A percentile compares a stretch with the other conserved stretches of the same genome.
Evolutionary conservation across 1,284 basidiomycete species (phyloP).

Genomic region (Limonomyces culmigenus): DNA sequence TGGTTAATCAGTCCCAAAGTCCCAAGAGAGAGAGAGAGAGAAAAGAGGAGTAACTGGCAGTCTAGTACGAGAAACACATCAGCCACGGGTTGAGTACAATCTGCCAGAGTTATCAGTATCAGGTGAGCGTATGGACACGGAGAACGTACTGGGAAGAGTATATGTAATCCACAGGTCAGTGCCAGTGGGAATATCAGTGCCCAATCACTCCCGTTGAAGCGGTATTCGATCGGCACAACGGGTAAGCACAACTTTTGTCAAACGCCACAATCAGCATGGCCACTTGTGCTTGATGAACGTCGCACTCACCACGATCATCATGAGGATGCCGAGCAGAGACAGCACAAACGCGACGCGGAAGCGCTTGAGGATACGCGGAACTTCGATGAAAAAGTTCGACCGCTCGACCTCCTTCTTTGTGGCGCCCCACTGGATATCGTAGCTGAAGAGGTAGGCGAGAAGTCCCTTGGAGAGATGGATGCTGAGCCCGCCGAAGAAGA

Average conservation of each 20-base stretch:
- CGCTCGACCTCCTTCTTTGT: constrained; percentile 31
- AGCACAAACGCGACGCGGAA: constrained; percentile 30
- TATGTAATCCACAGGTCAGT: constrained; percentile 19
- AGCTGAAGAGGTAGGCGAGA: constrained; percentile 32
- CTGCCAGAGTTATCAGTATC: too few species aligned
- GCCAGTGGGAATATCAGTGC: constrained; percentile 27
- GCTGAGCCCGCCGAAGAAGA: constrained; percentile 37
- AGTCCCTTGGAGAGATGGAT: constrained; percentile 30
- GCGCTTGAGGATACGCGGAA: constrained; percentile 32
- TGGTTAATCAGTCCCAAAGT: too few species aligned
- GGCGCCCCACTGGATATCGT: constrained; percentile 37
- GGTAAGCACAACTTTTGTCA: too few species aligned
- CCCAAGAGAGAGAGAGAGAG: too few species aligned
- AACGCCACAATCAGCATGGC: too few species aligned
- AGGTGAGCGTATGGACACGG: constrained; percentile 6
- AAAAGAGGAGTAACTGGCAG: background rate
- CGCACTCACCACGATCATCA: constrained; percentile 21
- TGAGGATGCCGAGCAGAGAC: constrained; percentile 21
- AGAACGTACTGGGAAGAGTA: constrained; percentile 22
- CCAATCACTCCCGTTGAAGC: constrained; percentile 21
- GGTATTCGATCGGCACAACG: constrained; percentile 28
- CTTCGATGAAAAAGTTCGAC: constrained; percentile 43
- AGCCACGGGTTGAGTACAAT: constrained; percentile 31
- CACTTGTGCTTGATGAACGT: too few species aligned
- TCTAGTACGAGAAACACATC: constrained; percentile 30